Conservation (phyloP, 306 rosid species). For the Vicia faba region DNA sequence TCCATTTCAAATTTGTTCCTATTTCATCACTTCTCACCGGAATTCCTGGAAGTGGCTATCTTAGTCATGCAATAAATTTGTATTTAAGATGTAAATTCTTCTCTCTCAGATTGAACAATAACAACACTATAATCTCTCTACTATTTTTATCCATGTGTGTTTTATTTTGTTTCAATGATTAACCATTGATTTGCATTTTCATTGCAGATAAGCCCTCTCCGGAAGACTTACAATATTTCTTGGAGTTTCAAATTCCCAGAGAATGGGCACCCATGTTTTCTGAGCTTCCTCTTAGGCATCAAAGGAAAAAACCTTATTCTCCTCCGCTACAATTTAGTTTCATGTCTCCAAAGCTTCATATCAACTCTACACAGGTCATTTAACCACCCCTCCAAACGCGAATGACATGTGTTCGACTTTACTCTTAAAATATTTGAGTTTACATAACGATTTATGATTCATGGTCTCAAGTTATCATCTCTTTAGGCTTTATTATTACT, state of each 20-base stretch:
- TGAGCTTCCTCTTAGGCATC: conserved; percentile 91
- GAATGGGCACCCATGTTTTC: conserved; percentile 99
- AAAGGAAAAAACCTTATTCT: conserved; percentile 55
- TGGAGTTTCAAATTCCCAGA: conserved; percentile 97
- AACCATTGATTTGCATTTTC: conserved; percentile 28
- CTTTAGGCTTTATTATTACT: background rate
- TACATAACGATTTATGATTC: background rate
- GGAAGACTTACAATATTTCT: conserved; percentile 77
- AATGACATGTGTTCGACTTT: conserved; percentile 6
- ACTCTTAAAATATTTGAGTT: background rate
- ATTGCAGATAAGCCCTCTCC: conserved; percentile 82
- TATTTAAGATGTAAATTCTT: conserved; percentile 83
- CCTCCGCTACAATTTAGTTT: conserved; percentile 77
- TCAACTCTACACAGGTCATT: conserved; percentile 73
- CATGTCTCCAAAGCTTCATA: conserved; percentile 67
- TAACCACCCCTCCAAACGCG: conserved; percentile 14
- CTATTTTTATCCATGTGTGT: conserved; percentile 1
- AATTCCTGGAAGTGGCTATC: conserved; percentile 95
- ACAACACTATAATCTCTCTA: background rate
- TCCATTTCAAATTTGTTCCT: conserved; percentile 80
- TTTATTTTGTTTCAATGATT: no score
- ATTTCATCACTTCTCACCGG: conserved; percentile 88
- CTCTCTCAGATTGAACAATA: conserved; percentile 28
- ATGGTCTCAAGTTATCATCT: conserved; percentile 6
- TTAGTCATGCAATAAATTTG: conserved; percentile 95